Evolutionary conservation across 352 stramenopile species (phyloP).

Genomic region (Phytophthora pini): DNA sequence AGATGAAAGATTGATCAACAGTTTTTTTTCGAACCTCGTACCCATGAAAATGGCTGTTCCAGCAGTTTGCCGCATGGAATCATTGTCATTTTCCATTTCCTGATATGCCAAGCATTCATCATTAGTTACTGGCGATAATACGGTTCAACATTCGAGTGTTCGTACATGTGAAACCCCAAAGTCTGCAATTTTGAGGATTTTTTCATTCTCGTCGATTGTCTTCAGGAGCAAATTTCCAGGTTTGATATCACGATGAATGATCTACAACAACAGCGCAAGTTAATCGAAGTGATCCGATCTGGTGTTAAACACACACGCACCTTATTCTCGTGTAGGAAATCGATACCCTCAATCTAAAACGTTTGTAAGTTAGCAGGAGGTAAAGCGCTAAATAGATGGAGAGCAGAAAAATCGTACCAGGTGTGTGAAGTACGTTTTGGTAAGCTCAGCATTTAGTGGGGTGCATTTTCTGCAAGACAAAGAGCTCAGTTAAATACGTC

Average conservation of each 20-base stretch:
- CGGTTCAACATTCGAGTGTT: neutral
- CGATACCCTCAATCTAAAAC: slow-evolving; percentile 78
- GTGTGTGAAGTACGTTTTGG: slow-evolving; percentile 81
- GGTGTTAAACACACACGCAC: slow-evolving; percentile 21
- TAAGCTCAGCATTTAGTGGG: slow-evolving; percentile 58
- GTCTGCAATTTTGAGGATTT: slow-evolving; percentile 82
- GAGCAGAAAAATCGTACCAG: slow-evolving; percentile 43
- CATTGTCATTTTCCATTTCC: slow-evolving; percentile 82
- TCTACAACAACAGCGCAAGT: slow-evolving; percentile 26
- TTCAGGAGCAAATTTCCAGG: slow-evolving; percentile 81
- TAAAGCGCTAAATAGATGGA: neutral
- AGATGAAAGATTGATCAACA: neutral
- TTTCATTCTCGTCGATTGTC: slow-evolving; percentile 55
- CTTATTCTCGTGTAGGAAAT: slow-evolving; percentile 87
- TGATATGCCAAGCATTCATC: slow-evolving; percentile 9
- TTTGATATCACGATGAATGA: slow-evolving; percentile 88
- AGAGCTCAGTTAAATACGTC: neutral
- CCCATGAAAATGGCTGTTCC: slow-evolving; percentile 83
- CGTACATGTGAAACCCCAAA: slow-evolving; percentile 82
- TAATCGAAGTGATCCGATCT: neutral
- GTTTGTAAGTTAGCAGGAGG: too few relatives aligned
- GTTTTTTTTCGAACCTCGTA: slow-evolving; percentile 15
- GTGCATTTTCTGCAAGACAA: slow-evolving; percentile 61
- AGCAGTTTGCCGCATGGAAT: slow-evolving; percentile 72
- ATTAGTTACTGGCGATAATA: neutral